Percentiles rank a stretch among this genome's conserved stretches.
Conservation (phyloP, 2,329 filamentous ascomycete species). For the Domatiomyces globalis region DNA sequence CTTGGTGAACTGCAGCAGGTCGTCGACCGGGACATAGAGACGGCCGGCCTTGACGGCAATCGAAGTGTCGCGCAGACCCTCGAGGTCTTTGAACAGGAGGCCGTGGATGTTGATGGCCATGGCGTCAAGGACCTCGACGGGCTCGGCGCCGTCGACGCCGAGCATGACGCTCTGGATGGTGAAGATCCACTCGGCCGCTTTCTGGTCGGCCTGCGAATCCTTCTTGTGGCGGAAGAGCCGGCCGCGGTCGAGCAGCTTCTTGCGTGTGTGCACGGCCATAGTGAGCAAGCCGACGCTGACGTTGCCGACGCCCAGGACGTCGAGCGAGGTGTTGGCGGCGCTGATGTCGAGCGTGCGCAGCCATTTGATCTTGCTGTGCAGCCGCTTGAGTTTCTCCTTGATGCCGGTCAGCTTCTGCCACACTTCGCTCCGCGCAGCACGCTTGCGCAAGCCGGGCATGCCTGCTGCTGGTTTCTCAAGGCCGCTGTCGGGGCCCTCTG, state of each 20-base stretch:
- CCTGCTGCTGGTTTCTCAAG: conserved; percentile 10
- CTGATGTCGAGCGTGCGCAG: conserved; percentile 79
- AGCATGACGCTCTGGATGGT: conserved; percentile 76
- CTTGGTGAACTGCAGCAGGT: conserved; percentile 51
- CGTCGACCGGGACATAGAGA: conserved; percentile 80
- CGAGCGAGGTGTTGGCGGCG: conserved; percentile 63
- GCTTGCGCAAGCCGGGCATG: conserved; percentile 1
- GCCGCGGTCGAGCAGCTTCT: conserved; percentile 79
- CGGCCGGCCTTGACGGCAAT: conserved; percentile 83
- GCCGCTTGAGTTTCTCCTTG: conserved; percentile 72
- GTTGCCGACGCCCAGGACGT: conserved; percentile 66
- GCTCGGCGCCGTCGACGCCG: conserved; percentile 68
- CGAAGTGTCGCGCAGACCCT: conserved; percentile 79
- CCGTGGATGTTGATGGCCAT: conserved; percentile 83
- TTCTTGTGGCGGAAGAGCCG: conserved; percentile 74
- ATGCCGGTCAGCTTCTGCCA: conserved; percentile 66
- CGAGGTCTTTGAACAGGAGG: conserved; percentile 67
- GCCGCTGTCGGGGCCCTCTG: conserved; percentile 10
- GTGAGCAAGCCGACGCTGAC: conserved; percentile 74
- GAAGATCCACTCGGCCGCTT: conserved; percentile 88
- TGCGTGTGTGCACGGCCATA: conserved; percentile 76
- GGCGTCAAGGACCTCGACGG: conserved; percentile 77
- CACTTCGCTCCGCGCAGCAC: conserved; percentile 46
- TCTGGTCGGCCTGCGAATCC: conserved; percentile 46
- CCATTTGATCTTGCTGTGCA: conserved; percentile 81